Evolutionary conservation across 106 monocot genomes (phyloP).

Genomic region (Hemerocallis citrina): DNA sequence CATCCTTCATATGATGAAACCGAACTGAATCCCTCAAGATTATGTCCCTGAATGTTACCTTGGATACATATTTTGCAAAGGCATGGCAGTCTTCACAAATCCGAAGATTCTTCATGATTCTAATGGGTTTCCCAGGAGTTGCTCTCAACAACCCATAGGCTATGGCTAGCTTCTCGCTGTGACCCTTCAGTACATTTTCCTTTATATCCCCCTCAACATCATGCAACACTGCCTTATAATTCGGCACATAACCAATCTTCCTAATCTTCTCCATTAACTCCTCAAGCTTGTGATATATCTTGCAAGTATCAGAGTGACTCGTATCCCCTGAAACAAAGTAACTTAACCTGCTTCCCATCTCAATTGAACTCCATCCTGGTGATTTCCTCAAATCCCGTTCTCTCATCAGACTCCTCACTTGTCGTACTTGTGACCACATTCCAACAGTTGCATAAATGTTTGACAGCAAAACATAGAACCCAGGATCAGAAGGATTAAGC

Average conservation of each 20-base stretch:
- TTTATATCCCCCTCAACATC: constrained; percentile 17
- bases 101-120: constrained; percentile 18
- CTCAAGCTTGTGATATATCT: constrained; percentile 6
- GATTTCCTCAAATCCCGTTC: constrained; percentile 6
- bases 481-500: constrained; percentile 16
- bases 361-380: constrained; percentile 10
- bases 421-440: constrained; percentile 5
- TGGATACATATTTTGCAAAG: constrained; percentile 16
- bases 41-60: constrained; percentile 1
- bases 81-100: constrained; percentile 17
- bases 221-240: constrained; percentile 8
- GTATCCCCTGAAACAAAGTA: constrained; percentile 13
- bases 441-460: constrained; percentile 10
- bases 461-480: constrained; percentile 14
- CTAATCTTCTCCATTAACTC: constrained; percentile 3
- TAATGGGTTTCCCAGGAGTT: constrained; percentile 3
- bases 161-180: constrained; percentile 22
- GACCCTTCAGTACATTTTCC: constrained; percentile 12
- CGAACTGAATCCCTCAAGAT: constrained; percentile 10
- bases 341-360: constrained; percentile 6
- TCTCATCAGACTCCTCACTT: constrained; percentile 6
- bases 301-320: constrained; percentile 1
- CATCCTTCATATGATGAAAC: constrained; percentile 16
- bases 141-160: constrained; percentile 10
- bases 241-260: neutral